Evolutionary conservation across 176 grass and related monocot genomes (phyloP).

Genomic region (Carex parvula): DNA sequence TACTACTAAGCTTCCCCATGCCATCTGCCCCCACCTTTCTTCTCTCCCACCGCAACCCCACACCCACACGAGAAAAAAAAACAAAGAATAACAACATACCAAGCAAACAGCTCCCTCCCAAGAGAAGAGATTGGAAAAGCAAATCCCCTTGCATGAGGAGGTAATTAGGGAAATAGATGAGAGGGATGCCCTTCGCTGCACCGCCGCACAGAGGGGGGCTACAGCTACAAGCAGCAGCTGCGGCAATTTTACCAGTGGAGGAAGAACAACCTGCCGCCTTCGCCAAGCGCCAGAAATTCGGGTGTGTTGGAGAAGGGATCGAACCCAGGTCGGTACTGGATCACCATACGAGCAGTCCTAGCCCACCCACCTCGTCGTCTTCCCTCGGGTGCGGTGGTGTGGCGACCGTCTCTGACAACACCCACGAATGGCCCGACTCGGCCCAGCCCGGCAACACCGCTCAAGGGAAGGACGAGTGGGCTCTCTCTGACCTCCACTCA

Average conservation of each 20-base stretch:
- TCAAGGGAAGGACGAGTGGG: constrained; percentile 45
- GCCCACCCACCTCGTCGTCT: constrained; percentile 71
- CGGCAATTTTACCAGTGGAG: background rate
- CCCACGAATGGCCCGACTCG: constrained; percentile 26
- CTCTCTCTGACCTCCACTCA: constrained; percentile 47
- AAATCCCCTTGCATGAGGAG: constrained; percentile 27
- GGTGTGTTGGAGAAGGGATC: constrained; percentile 34
- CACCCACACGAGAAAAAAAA: background rate
- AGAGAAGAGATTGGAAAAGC: background rate
- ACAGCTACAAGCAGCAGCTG: constrained; percentile 6
- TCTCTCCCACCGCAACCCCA: background rate
- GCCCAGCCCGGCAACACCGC: constrained; percentile 38
- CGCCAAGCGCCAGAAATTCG: constrained; percentile 21
- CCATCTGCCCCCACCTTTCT: background rate
- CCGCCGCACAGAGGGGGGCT: constrained; percentile 46
- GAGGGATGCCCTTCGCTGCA: constrained; percentile 52
- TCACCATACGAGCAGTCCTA: constrained; percentile 58
- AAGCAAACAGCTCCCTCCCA: constrained; percentile 5
- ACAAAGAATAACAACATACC: background rate
- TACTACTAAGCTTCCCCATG: constrained; percentile 12
- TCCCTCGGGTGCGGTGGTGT: constrained; percentile 61
- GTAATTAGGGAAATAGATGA: constrained; percentile 56
- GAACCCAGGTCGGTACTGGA: constrained; percentile 90
- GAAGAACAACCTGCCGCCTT: background rate
- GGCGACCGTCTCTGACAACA: constrained; percentile 60